Conservation (phyloP, 169 alveolate genomes). For the Sarcocystis neurona region DNA sequence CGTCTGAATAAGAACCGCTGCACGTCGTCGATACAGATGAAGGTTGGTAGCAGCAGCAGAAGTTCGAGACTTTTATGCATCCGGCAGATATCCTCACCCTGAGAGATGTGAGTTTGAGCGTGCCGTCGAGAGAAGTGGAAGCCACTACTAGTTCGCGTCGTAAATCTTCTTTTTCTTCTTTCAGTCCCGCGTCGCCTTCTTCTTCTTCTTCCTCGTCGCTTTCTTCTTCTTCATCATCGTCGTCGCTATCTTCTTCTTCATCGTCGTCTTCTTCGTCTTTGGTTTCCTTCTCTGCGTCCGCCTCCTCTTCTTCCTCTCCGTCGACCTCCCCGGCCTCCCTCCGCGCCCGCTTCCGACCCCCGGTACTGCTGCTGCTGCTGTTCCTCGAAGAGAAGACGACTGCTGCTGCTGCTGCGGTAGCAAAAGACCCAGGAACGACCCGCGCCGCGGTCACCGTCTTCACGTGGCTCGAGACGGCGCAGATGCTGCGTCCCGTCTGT, state of each 20-base stretch:
- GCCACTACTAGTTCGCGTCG: constrained; percentile 1
- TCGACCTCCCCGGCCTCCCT: background rate
- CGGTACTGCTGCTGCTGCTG: background rate
- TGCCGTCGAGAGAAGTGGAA: constrained; percentile 3
- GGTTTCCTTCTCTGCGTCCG: background rate
- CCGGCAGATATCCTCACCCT: too few species aligned
- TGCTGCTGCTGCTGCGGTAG: background rate
- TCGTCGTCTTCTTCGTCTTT: constrained; percentile 5
- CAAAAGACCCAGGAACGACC: constrained; percentile 8
- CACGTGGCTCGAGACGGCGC: constrained; percentile 15
- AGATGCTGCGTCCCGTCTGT: background rate
- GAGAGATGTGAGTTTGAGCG: constrained; percentile 11
- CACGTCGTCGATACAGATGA: too few species aligned
- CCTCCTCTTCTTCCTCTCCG: background rate
- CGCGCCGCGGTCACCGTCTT: constrained; percentile 32
- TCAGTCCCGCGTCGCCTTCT: background rate
- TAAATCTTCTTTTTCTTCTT: background rate
- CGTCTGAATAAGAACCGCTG: too few species aligned
- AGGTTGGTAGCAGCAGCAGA: too few species aligned
- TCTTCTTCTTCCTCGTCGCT: constrained; percentile 11
- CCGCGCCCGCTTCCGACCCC: background rate
- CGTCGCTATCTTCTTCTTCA: background rate
- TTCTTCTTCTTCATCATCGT: background rate
- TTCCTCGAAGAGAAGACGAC: background rate
- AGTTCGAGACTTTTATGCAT: too few species aligned